Base-by-base conservation (phyloP, 2,329 filamentous ascomycete genomes). In the Fusarium paranaense region DNA sequence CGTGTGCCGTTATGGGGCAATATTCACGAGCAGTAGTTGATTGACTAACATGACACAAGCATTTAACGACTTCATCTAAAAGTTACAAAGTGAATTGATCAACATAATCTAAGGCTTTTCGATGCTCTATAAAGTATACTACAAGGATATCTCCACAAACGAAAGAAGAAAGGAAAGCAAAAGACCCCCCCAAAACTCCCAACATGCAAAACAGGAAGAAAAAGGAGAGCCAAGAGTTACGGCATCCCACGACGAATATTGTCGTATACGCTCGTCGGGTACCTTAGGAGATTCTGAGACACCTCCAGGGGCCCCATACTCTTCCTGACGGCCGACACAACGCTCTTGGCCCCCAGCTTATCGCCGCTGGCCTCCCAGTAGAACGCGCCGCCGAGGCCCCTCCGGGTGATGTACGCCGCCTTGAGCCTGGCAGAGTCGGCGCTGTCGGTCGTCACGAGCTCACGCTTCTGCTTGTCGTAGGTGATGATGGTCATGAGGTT, bases 361-460 rank as follows among this genome's bases (percentile, higher is more conserved):
- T 97, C 94, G 14, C 90, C 91, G 73, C 90, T 93, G 11, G 90
- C 92, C 82, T 97, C 94, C 94, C 94, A 97, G 88, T 93, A 97
- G 86, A 97, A 94, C 0, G 90, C 91, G 14, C 94, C 94, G 1
- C 93, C 94, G 1, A 97, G 87, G 0, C 88, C 85, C 62, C 86
- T 85, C 25, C 84, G 77, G 74, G 85, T 83, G 73, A 97, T 86
- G 78, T 92, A 97, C 10, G 85, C 80, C 1, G 88, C 88, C 85
- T 97, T 97, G 72, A 84, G 79, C 32, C 80, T 80, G 1, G 89
- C 89, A 71, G 91, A 90, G 35, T 83, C 80, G 0, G 89, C 85
- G 5, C 88, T 93, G 76, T 93, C 91, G 77, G 94, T 97, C 27
- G 89, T 90, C 60, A 97, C 85, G 83, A 97, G 89, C 77, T 90